Evolutionary conservation across 352 stramenopile genomes (phyloP), one percentile per base, ranked within the genome.

Genomic region (Pythium scleroteichum): DNA sequence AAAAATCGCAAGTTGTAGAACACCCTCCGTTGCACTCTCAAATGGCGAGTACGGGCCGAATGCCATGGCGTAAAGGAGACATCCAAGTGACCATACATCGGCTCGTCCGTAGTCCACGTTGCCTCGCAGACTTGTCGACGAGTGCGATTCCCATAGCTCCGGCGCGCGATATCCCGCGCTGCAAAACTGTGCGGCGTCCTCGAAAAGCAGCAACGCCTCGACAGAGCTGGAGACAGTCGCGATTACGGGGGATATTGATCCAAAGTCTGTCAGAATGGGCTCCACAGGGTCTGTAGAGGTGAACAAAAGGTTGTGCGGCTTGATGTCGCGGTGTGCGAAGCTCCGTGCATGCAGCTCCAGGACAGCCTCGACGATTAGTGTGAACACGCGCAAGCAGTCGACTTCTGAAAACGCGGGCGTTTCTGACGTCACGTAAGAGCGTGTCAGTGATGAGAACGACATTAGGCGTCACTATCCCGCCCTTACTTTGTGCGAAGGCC

Each of bases 1-100:
- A 8, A 76, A 60, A 55, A 89, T 88, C 3, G 78, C 81, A 17
- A 88, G 71, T 14, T 66, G 65, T 39, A 82, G 69, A 4, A 88
- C 75, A 26, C 80, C 79, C 9, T 87, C 64, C 20, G 47, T 71
- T 17, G 68, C 59, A 41, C 74, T 79, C 61, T 98, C 94, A 68
- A 97, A 97, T 0, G 94, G 94, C 46, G 88, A 97, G 45, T 83
- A 87, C 16, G 83, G 81, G 3, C 93, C 92, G 68, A 92, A 98
- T 33, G 94, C 80, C 71, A 98, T 90, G 1, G 88, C 90, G 69
- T 96, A 98, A 0, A 98, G 69, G 13, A 93, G 60, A 56, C 91
- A 97, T 4, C 93, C 93, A 23, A 97, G 80, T 38, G 76, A 82
- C 92, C 92, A 98, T 23, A 98, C 87, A 65, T 98, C 93, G 0